Evolutionary conservation across 176 grass and related monocot genomes (phyloP), one percentile per base, ranked within the genome.

Genomic region (Bothriochloa decipiens): DNA sequence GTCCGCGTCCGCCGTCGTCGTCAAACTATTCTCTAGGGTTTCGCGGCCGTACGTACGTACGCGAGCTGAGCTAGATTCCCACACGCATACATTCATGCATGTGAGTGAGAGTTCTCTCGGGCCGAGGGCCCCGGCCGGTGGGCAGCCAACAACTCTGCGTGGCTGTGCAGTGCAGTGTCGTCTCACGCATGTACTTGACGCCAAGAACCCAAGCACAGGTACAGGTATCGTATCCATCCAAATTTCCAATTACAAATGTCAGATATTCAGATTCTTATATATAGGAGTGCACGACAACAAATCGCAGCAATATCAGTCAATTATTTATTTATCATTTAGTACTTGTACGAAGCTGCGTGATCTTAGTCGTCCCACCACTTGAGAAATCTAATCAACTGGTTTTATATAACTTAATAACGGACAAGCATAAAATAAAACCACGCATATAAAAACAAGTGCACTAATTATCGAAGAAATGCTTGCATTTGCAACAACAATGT

Each of bases 11-110:
- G 7, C 37, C 37, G 42, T 45, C 2, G 20, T 46, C 82, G 53
- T 88, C 49, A 76, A 89, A 76, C 23, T 89, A 80, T 89, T 85
- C 52, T 8, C 42, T 82, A 86, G 84, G 72, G 49, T 70, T 46
- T 79, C 75, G 25, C 75, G 16, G 52, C 33, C 29, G 52, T 35
- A 29, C 72, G 61, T 67, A 58, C 53, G 18, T 22, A 55, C 17
- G 2, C 50, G 17, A 52, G 49, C 49, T 52, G 32, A 32, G 65
- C 13, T 52, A n/a, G 63, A 85, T 63, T 28, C 15, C 53, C 53
- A 74, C 52, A 73, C 42, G 57, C 55, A 23, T 60, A 60, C 1
- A 8, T 60, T 23, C 22, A 60, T 60, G 55, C 77, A 74, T 53
- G 77, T 80, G 57, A 67, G 43, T 57, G 71, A 49, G 71, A 50